Evolutionary conservation across 306 rosid species (phyloP), one percentile per base, ranked within the genome.

Genomic region (Fagus sylvatica): DNA sequence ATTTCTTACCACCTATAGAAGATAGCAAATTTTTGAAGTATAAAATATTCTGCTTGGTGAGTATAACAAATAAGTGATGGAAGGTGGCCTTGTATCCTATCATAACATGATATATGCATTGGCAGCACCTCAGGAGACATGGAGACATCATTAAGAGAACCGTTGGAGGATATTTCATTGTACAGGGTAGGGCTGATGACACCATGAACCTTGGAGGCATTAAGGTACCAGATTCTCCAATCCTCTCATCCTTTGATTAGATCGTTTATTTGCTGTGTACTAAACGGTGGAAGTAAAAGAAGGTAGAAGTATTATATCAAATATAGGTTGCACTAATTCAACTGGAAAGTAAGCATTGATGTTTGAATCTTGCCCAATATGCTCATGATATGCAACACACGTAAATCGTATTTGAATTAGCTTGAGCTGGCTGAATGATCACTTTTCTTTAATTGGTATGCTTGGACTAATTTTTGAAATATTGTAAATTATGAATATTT

Each of bases 141-240:
- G 28, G 28, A 22, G 28, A 22, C 28, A 22, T 22, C 28, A 22
- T 22, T 22, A 22, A 22, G 28, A 22, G 28, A 22, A 22, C 28
- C 28, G 28, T 22, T 22, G 28, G 28, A 42, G 97, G 97, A 83
- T 95, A 94, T 80, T 83, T 92, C 74, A 40, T 79, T 22, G 95
- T 92, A 37, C 96, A 94, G 70, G 98, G 98, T 32, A 87, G 98
- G 85, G 94, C 96, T 37, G 97, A 94, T 76, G 98, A 91, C 85
- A 94, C 98, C 55, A 94, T 94, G 98, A 94, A 89, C 84, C 93
- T 92, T 57, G 97, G 98, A 54, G 98, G 98, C 77, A 94, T 94
- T 76, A 94, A 92, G 97, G 97, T 94, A 81, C 64, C 55, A 22
- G 28, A 22, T 22, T 22, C 28, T 22, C 28, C 28, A 22, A 22